These are phyloP conservation scores for Termitomyces sp. DNA, from an alignment of 768 basidiomycete species.

Conservation along the genomic window DNA sequence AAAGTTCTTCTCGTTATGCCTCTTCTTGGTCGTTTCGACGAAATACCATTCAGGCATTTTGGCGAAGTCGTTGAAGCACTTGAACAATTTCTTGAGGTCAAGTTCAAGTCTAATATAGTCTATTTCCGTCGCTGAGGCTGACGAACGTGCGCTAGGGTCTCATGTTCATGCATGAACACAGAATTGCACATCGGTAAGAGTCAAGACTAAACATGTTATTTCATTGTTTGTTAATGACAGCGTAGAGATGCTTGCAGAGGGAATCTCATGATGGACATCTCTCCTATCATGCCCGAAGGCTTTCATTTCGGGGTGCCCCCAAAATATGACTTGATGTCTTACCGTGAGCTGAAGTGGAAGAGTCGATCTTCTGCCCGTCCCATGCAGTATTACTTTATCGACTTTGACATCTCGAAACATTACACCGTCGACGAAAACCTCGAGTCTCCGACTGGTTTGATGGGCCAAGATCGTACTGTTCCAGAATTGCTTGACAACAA, in stretches of 20 bases:
- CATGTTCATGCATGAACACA: slow-evolving; percentile 1
- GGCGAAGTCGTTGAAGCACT: not conserved
- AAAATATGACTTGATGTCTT: not conserved
- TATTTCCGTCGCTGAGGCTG: not conserved
- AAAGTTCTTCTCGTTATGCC: not conserved
- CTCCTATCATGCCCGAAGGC: not conserved
- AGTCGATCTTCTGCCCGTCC: slow-evolving; percentile 4
- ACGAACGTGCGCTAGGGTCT: not conserved
- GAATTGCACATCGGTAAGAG: not conserved
- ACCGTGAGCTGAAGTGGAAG: not conserved
- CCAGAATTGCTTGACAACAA: not conserved
- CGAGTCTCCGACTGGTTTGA: not conserved
- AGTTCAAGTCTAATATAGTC: not conserved
- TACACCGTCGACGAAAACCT: not conserved
- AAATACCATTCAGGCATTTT: not conserved
- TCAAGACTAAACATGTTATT: not conserved
- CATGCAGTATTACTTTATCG: not conserved
- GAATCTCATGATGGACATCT: slow-evolving; percentile 2
- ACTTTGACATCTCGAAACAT: not conserved
- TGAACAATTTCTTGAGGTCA: not conserved
- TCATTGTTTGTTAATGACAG: not conserved
- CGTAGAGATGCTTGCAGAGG: not conserved
- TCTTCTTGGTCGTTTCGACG: not conserved
- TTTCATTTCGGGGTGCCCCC: not conserved
- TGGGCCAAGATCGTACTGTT: slow-evolving; percentile 2